Evolutionary conservation across 768 basidiomycete species (phyloP), one percentile per base, ranked within the genome.

Genomic region (Suillus spraguei): DNA sequence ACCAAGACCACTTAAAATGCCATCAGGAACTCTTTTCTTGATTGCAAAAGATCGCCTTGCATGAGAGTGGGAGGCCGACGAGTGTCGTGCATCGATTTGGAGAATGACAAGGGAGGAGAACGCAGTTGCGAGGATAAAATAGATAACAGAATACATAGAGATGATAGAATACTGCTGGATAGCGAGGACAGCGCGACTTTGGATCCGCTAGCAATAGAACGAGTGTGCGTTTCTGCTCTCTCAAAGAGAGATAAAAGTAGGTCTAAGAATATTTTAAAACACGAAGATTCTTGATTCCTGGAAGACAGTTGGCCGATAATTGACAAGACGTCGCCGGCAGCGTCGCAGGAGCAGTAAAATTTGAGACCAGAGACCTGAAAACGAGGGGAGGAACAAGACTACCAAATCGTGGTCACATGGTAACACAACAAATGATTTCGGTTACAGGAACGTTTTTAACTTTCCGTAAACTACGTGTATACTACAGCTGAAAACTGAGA

Each of bases 11-110:
- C 59, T 33, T n/a, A 60, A 16, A 33, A 56, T 56, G 16, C 60
- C 63, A 35, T 60, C 64, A 17, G 65, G 52, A 33, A 65, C 65
- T 60, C 71, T 65, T 50, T 77, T 70, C 64, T 65, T 71, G 63
- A 68, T 60, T 0, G 64, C 16, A 46, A 75, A 6, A 24, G 78
- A 77, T 16, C 75, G 73, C 49, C 78, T 67, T 44, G 76, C 76
- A 66, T 79, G 72, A 62, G 79, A 72, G 70, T 54, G 73, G 67
- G 66, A 50, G 9, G 72, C 61, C n/a, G 81, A 79, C 0, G 81
- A 78, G 66, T 81, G 83, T 53, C 76, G 69, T 0, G 81, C 80
- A 24, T 71, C 69, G 60, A 73, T 74, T 39, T 69, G 63, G 50
- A 66, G 60, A 60, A 67, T 39, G 46, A 78, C 64, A 56, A 69